A percentile compares a stretch with the other conserved stretches of the same genome.
phyloP scores from a whole-genome alignment of 805 yeast species.

The Hanseniaspora nectarophila region DNA sequence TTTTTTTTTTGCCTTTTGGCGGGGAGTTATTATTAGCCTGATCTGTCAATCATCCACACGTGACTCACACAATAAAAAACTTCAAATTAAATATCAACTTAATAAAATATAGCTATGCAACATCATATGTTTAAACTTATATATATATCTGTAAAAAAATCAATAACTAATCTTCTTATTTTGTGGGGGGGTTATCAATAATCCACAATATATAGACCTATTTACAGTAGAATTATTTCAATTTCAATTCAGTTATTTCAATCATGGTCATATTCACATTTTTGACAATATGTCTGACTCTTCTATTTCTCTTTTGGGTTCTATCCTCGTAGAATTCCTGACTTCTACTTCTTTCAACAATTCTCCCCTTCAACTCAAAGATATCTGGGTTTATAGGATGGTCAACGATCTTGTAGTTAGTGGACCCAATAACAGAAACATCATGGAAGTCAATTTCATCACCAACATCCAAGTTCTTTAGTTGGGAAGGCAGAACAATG shows the following conservation, averaged over 20 bases:
- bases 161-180: too few relatives aligned
- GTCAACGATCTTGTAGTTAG: conserved; percentile 60
- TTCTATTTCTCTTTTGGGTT: conserved; percentile 71
- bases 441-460: conserved; percentile 64
- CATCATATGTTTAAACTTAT: too few relatives aligned
- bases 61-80: too few relatives aligned
- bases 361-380: conserved; percentile 59
- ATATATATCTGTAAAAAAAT: too few relatives aligned
- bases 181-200: too few relatives aligned
- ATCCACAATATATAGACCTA: too few relatives aligned
- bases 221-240: conserved; percentile 30
- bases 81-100: too few relatives aligned
- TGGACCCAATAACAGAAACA: conserved; percentile 72
- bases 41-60: too few relatives aligned
- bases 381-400: conserved; percentile 42
- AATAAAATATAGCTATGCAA: too few relatives aligned
- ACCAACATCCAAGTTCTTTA: conserved; percentile 72
- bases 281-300: conserved; percentile 49
- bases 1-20: too few relatives aligned
- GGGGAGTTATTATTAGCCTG: too few relatives aligned
- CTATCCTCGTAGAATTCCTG: conserved; percentile 61
- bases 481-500: conserved; percentile 62
- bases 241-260: conserved; percentile 58
- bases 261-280: conserved; percentile 69
- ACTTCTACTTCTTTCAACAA: conserved; percentile 73